Base-by-base conservation (phyloP, 1,139 yeast genomes). In the Candida sojae region DNA sequence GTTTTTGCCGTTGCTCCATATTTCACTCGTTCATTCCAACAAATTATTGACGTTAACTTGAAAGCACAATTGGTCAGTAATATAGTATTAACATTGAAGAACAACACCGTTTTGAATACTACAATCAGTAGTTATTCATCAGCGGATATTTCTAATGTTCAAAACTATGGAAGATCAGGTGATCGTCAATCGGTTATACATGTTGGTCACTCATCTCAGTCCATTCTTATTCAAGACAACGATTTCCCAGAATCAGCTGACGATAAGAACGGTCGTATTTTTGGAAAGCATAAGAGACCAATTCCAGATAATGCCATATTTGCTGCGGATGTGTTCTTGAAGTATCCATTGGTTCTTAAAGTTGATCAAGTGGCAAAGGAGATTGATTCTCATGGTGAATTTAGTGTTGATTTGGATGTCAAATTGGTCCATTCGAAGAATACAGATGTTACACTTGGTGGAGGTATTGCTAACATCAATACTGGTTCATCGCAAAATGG, bases 401-500 rank as follows among this genome's bases (percentile, higher is more conserved):
- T 49, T 9, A 58, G 60, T 3, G 51, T 58, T 21, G 64, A 62
- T 35, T 59, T 58, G 31, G 60, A 61, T 28, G 58, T 57, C 5
- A 42, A 53, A 5, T 45, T 61, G 31, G 64, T 57, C 7, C 43
- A 46, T 37, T 58, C 53, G 1, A 58, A 59, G 37, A 55, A 52
- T 11, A 34, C 54, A 9, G 52, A 51, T 12, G 53, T 62, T 29
- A 41, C 47, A 3, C 42, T 62, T 28, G 59, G 68, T 48, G 67
- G 64, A 3, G 47, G 57, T 5, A 53, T 53, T 9, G 52, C 60
- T 3, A 47, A 64, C 21, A 44, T 52, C 29, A 59, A 65, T 28
- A 54, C 55, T 2, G 47, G 49, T n/a, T 45, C 59, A n/a, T 46
- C 45, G 4, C 77, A 73, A 53, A 64, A 67, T 50, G 88, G 87